Base-by-base conservation (phyloP, 2,329 filamentous ascomycete genomes). In the Neoscytalidium dimidiatum region DNA sequence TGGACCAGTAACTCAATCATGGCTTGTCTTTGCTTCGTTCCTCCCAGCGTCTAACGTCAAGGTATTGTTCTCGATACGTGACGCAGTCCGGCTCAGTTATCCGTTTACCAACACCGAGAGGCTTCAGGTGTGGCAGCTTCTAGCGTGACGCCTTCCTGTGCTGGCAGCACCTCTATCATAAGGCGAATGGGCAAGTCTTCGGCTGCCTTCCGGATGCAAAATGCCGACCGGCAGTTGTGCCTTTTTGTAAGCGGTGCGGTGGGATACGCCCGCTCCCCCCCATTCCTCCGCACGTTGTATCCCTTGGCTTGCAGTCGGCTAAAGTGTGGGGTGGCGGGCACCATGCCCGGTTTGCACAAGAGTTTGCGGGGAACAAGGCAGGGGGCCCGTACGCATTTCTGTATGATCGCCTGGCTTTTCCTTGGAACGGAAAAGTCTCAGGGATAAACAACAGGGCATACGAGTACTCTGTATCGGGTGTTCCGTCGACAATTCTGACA, bases 291-390 rank as follows among this genome's bases (percentile, higher is more conserved):
- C 51, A 41, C 17, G 21, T 4, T 17, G 11, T 17, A 29, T 31
- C n/a, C 14, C 53, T 31, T 44, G 38, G 56, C 56, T 13, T 46
- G 56, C 56, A 60, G 56, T 9, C 41, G 26, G 53, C 9, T 33
- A 60, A 33, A 60, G 56, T 60, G 56, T 60, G 56, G 56, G 56
- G 56, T 60, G 56, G 23, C 56, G 41, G 56, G 28, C 56, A 11
- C 56, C 56, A 60, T 60, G 1, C 56, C 43, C 17, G 21, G 29
- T 46, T 31, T 11, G 56, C 28, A 2, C 41, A 60, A 33, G n/a
- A 28, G n/a, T 31, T 48, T 60, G 56, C 56, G 56, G 56, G 56
- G 56, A 46, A 60, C 9, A 17, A 6, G 31, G 56, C 41, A 60
- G 56, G 56, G 56, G 56, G 53, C 21, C 13, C 11, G 28, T 9